Percentiles rank a stretch among this genome's conserved stretches.
phyloP scores from a whole-genome alignment of 2,329 filamentous ascomycete genomes.

The Fusarium sp. region DNA sequence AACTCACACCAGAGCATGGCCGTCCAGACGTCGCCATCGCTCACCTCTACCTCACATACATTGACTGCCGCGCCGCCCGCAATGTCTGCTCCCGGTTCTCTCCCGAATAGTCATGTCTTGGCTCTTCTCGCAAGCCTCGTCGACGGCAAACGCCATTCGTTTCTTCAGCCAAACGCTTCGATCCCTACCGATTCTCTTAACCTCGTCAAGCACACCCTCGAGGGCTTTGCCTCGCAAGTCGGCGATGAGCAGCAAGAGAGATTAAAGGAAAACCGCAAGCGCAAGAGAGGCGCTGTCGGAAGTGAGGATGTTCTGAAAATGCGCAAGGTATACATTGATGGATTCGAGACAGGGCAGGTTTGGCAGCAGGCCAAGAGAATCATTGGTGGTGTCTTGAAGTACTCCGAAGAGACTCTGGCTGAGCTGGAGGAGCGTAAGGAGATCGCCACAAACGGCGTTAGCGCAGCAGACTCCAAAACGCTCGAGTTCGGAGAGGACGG shows the following conservation, averaged over 20 bases:
- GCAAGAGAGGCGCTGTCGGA: constrained; percentile 73
- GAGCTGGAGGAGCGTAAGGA: constrained; percentile 68
- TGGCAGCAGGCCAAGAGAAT: constrained; percentile 95
- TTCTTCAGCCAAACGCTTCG: constrained; percentile 78
- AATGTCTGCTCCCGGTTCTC: constrained; percentile 57
- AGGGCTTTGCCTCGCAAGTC: constrained; percentile 80
- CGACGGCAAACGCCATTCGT: constrained; percentile 74
- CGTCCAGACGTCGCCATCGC: constrained; percentile 66
- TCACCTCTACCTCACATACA: constrained; percentile 75
- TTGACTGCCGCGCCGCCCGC: constrained; percentile 65
- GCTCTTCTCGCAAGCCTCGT: constrained; percentile 70
- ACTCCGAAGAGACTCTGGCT: constrained; percentile 62
- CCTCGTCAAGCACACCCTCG: constrained; percentile 84
- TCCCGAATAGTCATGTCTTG: constrained; percentile 56
- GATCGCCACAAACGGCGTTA: constrained; percentile 51
- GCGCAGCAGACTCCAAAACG: constrained; percentile 52
- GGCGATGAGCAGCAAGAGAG: constrained; percentile 78
- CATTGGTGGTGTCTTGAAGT: constrained; percentile 69
- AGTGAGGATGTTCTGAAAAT: constrained; percentile 75
- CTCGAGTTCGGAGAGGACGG: constrained; percentile 50
- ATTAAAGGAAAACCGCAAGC: constrained; percentile 79
- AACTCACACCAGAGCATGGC: constrained; percentile 52
- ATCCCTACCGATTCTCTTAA: constrained; percentile 78
- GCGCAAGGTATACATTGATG: constrained; percentile 85
- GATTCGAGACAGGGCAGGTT: constrained; percentile 88